Conservation (phyloP, 2,329 filamentous ascomycete species). For the Pseudogymnoascus sp. region DNA sequence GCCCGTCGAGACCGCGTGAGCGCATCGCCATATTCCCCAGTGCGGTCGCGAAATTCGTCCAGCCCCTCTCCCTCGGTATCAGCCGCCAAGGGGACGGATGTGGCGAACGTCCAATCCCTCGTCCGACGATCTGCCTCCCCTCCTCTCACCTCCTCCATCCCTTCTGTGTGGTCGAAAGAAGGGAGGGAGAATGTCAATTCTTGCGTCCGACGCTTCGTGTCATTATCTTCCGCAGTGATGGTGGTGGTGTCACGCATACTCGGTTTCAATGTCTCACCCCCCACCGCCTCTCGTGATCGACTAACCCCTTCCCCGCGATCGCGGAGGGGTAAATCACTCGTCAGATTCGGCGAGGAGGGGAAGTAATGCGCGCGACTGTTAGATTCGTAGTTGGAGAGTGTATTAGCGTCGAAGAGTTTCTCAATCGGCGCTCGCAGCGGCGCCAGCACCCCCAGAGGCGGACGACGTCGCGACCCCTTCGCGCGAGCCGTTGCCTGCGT, state of each 20-base stretch:
- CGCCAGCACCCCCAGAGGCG: constrained; percentile 50
- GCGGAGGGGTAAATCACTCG: constrained; percentile 48
- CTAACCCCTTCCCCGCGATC: neutral
- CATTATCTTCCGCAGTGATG: constrained; percentile 32
- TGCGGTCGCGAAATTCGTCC: too few relatives aligned
- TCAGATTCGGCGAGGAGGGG: constrained; percentile 22
- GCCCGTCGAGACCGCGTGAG: too few relatives aligned
- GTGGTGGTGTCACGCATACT: constrained; percentile 55
- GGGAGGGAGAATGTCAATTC: constrained; percentile 49
- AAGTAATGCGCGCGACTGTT: constrained; percentile 56
- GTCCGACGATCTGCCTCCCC: neutral
- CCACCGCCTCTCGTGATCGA: constrained; percentile 35
- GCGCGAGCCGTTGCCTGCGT: too few relatives aligned
- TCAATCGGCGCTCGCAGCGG: constrained; percentile 52
- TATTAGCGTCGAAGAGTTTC: constrained; percentile 60
- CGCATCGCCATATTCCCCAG: too few relatives aligned
- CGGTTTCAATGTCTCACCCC: constrained; percentile 44
- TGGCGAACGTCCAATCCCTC: constrained; percentile 37
- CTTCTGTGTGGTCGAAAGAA: constrained; percentile 20
- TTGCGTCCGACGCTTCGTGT: constrained; percentile 42
- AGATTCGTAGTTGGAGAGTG: constrained; percentile 56
- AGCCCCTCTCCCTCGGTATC: neutral
- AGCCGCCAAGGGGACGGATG: constrained; percentile 34
- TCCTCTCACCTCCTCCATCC: neutral
- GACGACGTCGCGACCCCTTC: constrained; percentile 36